These are phyloP conservation scores for Monosporascus sp. DNA, from an alignment of 2,329 filamentous ascomycete species.

Conservation along the genomic window DNA sequence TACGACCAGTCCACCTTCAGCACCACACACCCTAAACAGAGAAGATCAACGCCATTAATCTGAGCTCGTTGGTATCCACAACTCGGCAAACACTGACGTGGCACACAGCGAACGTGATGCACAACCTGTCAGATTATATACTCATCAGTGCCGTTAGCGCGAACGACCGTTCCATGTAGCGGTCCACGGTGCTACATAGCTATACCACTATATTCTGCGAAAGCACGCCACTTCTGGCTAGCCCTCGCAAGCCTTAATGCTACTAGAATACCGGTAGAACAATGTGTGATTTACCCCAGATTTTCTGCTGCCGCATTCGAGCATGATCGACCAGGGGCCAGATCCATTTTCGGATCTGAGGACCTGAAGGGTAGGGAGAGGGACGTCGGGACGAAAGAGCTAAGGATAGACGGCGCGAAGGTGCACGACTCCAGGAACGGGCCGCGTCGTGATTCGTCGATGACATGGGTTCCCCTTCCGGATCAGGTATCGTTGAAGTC, in stretches of 20 bases:
- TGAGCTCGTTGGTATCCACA: background rate
- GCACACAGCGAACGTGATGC: background rate
- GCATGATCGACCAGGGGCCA: background rate
- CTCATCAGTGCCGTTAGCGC: background rate
- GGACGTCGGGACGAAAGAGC: background rate
- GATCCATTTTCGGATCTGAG: constrained; percentile 17
- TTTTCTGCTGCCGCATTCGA: background rate
- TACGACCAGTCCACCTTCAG: background rate
- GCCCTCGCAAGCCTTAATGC: background rate
- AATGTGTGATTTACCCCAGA: constrained; percentile 6
- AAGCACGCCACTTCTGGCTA: background rate
- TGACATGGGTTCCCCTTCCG: background rate
- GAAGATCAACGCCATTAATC: background rate
- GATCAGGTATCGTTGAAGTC: background rate
- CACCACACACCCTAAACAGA: background rate
- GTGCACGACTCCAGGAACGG: background rate
- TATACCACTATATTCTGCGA: background rate
- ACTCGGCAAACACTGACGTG: background rate
- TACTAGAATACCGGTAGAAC: background rate
- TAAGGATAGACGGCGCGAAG: constrained; percentile 1
- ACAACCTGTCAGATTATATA: background rate
- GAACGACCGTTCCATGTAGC: background rate
- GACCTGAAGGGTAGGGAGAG: constrained; percentile 9
- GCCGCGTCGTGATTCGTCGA: background rate
- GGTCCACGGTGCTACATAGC: background rate